Evolutionary conservation across 306 rosid genomes (phyloP), one percentile per base, ranked within the genome.

Genomic region (Mimosa bimucronata): DNA sequence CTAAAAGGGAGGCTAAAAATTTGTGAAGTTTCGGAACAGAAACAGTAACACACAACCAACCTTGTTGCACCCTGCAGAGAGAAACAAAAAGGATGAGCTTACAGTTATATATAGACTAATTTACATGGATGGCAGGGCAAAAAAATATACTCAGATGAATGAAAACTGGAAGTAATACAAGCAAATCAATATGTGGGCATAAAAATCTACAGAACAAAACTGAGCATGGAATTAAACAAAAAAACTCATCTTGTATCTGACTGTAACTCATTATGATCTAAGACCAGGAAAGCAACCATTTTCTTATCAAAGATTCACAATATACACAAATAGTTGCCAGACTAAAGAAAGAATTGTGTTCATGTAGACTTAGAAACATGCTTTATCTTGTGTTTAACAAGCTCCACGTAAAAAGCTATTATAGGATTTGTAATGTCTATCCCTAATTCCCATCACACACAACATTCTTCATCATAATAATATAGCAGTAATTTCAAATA

Each of bases 41-140:
- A 79, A 70, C 71, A 50, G 69, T 67, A 71, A 40, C 30, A 3
- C 38, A 19, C n/a, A 71, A 71, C 53, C 30, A 81, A 75, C 38
- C 77, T 78, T 86, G 73, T 45, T 74, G 41, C 52, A 74, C 82
- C 87, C 81, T 74, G 77, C 71, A 79, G 81, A 71, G 40, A 30
- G 38, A 61, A 80, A 77, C 13, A 74, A 64, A 74, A 61, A 64
- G 44, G 52, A 77, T 79, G 81, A 69, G 14, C 52, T 77, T 80
- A 70, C 58, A 78, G 75, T 42, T 44, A 64, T 42, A 72, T 14
- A 44, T n/a, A 66, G 73, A 38, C 50, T 75, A 65, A 15, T 72
- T 2, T 28, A 11, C 15, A 29, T 19, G 50, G 15, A 23, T 14
- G 38, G 14, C 42, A 37, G 50, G 66, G 42, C 64, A 26, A 45